Base-by-base conservation (phyloP, 345 rosid genomes). In the Salix purpurea region DNA sequence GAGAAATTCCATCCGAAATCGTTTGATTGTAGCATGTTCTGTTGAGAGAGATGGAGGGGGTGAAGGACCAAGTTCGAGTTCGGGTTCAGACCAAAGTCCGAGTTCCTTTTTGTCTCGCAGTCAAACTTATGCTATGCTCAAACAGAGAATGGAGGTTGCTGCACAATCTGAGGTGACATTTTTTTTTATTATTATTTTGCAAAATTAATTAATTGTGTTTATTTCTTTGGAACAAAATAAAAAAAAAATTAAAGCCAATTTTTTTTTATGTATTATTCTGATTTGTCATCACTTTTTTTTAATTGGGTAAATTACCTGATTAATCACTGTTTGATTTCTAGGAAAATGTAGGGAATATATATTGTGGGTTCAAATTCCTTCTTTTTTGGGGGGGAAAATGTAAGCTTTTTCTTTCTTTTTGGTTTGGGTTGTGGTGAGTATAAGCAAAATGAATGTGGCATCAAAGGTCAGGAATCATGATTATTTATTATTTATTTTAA, bases 71-170 rank as follows among this genome's bases (percentile, higher is more conserved):
- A 83, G 81, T 62, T 82, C 70, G 37, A 32, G 77, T 62, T 62
- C 66, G 70, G 71, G 62, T 4, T 69, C 78, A 65, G 76, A 28
- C n/a, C 4, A 11, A 11, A 71, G 69, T 70, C 46, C 79, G 70
- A 65, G 82, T 54, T 85, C 89, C 19, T 83, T 84, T 66, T 64
- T 81, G 36, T 70, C 88, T 10, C 82, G 90, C 81, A 86, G 84
- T 50, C 91, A 87, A 82, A 87, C 89, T 60, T 88, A 90, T 69
- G 96, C 93, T 23, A 70, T 86, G 61, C 75, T 91, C 76, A 90
- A 86, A 86, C 93, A 90, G 71, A 88, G 86, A 73, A 84, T 91
- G 91, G 90, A 88, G 79, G 86, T 85, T 36, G 96, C 96, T 37
- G 91, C 93, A 58, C 87, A 86, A 81, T 82, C 90, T n/a, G 88